These are phyloP conservation scores for Trichaptum fuscoviolaceum DNA, from an alignment of 768 basidiomycete genomes.

Conservation along the genomic window DNA sequence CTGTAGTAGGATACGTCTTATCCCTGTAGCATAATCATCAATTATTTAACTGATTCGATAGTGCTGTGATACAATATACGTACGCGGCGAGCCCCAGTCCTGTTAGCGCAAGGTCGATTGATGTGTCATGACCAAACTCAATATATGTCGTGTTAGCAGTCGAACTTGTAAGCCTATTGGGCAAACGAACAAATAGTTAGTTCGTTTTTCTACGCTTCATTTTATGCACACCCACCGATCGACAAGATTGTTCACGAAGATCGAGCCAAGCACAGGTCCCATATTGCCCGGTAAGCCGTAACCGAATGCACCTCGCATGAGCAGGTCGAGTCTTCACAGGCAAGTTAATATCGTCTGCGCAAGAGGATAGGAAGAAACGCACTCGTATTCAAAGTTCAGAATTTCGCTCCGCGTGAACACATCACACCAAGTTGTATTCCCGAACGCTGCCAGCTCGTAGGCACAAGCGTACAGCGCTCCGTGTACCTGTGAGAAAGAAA, in stretches of 20 bases:
- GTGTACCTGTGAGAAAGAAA: slow-evolving; percentile 14
- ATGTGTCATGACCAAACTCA: slow-evolving; percentile 40
- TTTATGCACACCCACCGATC: slow-evolving; percentile 24
- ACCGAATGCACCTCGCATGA: slow-evolving; percentile 33
- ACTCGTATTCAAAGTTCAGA: slow-evolving; percentile 30
- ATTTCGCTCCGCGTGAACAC: slow-evolving; percentile 32
- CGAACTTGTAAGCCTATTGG: slow-evolving; percentile 28
- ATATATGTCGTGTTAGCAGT: slow-evolving; percentile 32
- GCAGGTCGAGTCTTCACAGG: slow-evolving; percentile 34
- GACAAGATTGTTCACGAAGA: slow-evolving; percentile 35
- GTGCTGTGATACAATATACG: slow-evolving; percentile 7
- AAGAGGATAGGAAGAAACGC: not conserved
- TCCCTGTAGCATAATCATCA: slow-evolving; percentile 24
- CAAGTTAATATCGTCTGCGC: not conserved
- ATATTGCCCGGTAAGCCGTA: slow-evolving; percentile 28
- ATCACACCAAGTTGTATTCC: slow-evolving; percentile 35
- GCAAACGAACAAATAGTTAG: not conserved
- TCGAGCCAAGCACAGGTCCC: slow-evolving; percentile 32
- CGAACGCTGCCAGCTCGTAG: slow-evolving; percentile 33
- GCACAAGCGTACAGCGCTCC: slow-evolving; percentile 39
- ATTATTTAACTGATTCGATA: not conserved
- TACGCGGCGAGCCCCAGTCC: slow-evolving; percentile 34
- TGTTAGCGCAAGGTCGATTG: slow-evolving; percentile 33
- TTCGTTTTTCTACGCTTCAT: no score
- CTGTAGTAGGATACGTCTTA: slow-evolving; percentile 20